Evolutionary conservation across 176 grass and related monocot genomes (phyloP), one percentile per base, ranked within the genome.

Genomic region (Guadua angustifolia): DNA sequence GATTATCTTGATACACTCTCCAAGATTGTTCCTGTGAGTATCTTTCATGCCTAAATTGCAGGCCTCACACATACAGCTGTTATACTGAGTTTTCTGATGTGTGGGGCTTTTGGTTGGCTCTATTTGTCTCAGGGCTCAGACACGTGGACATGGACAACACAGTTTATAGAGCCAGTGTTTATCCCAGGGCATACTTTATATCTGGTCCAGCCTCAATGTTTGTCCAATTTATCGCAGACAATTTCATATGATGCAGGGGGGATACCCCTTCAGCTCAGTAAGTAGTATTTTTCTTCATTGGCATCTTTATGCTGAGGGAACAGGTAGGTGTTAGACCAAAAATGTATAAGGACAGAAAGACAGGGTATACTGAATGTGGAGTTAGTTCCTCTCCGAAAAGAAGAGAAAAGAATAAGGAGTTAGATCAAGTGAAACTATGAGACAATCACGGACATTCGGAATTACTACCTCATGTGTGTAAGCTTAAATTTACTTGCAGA

Each of bases 121-220:
- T 3, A 0, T 88, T 51, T 53, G 26, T 87, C 39, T 11, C 80
- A 95, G 95, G 95, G 91, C 6, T 79, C 92, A 3, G 89, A 93
- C 80, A 92, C 89, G 19, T 62, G 24, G 40, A 84, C 89, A 3
- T 62, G 35, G 82, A 38, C 56, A 11, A 94, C 64, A 70, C 85
- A 95, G 70, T 85, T 85, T 58, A 69, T 98, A 33, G 95, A 98
- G 58, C 81, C 93, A 9, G 93, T 78, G 14, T 94, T 98, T 86
- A 56, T 88, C 7, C 80, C 90, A 47, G 83, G 69, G 53, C 66
- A 79, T n/a, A 82, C 78, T 68, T 42, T 98, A 52, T 98, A 95
- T 85, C 22, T 77, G 18, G 17, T 98, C 18, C 91, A 98, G 56
- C 63, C 80, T 45, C 74, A 74, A 53, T 98, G 95, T 35, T 56